Evolutionary conservation across 805 yeast species (phyloP).

Genomic region (Barnettozyma sp.): DNA sequence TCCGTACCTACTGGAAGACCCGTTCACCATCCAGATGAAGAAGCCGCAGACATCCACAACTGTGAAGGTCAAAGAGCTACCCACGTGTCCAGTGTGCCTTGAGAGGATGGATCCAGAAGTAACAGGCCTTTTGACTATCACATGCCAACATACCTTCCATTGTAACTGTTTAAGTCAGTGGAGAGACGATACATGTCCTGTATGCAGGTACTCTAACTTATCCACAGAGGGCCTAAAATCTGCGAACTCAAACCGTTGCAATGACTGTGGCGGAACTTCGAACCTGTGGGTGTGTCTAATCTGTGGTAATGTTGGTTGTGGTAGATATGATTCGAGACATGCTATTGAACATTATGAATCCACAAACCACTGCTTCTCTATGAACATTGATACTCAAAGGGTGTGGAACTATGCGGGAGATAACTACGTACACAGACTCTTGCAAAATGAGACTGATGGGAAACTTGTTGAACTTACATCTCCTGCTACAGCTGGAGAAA

Average conservation of each 20-base stretch:
- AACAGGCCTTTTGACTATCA: conserved; percentile 79
- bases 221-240: conserved; percentile 21
- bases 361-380: conserved; percentile 83
- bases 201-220: conserved; percentile 69
- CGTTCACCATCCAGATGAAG: conserved; percentile 44
- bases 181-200: conserved; percentile 88
- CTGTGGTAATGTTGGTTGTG: conserved; percentile 92
- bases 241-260: conserved; percentile 32
- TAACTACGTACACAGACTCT: conserved; percentile 77
- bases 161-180: conserved; percentile 83
- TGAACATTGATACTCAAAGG: conserved; percentile 77
- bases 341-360: conserved; percentile 74
- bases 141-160: conserved; percentile 91
- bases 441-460: conserved; percentile 84
- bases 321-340: conserved; percentile 79
- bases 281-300: conserved; percentile 85
- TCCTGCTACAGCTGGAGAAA: conserved; percentile 2
- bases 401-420: conserved; percentile 96
- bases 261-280: conserved; percentile 47
- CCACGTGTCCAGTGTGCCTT: conserved; percentile 89
- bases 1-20: conserved; percentile 68
- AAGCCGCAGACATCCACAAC: conserved; percentile 20
- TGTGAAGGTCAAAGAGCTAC: conserved; percentile 54
- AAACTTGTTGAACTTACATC: conserved; percentile 66
- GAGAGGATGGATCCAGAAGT: conserved; percentile 79